Percentiles rank a stretch among this genome's conserved stretches.
Conservation (phyloP, 1,139 yeast genomes). For the Sporopachydermia cereana region DNA sequence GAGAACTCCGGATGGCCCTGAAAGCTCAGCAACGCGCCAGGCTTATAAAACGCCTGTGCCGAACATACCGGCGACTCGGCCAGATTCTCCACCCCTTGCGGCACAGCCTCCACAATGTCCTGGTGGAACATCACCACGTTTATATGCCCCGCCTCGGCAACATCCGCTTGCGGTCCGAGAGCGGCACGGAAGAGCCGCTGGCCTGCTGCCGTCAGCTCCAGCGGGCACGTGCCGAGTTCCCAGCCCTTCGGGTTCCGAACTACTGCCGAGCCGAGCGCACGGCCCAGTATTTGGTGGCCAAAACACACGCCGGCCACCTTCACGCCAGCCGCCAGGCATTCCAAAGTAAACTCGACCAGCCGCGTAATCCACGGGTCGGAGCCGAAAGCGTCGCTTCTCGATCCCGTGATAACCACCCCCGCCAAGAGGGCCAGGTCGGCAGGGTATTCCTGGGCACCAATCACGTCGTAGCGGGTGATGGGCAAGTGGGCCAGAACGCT, state of each 20-base stretch:
- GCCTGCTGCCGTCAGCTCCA: conserved; percentile 35
- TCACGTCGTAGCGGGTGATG: conserved; percentile 35
- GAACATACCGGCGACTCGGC: conserved; percentile 47
- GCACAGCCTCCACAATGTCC: conserved; percentile 49
- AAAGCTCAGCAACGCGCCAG: conserved; percentile 42
- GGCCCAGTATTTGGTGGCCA: conserved; percentile 73
- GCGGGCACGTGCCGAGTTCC: conserved; percentile 55
- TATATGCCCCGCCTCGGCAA: conserved; percentile 8
- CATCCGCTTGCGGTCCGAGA: conserved; percentile 11
- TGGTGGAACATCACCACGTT: conserved; percentile 44
- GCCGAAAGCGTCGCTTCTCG: conserved; percentile 48
- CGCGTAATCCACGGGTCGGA: conserved; percentile 40
- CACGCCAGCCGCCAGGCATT: conserved; percentile 18
- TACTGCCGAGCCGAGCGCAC: conserved; percentile 51
- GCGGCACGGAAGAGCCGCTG: conserved; percentile 25
- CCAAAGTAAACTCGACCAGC: conserved; percentile 30
- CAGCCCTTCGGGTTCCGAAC: conserved; percentile 51
- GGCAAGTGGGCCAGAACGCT: conserved; percentile 13
- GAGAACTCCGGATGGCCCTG: conserved; percentile 90
- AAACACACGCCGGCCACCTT: conserved; percentile 57
- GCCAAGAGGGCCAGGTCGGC: conserved; percentile 25
- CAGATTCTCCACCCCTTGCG: conserved; percentile 27
- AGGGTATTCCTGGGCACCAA: conserved; percentile 29
- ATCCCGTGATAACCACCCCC: conserved; percentile 53
- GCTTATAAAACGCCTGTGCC: conserved; percentile 51